Base-by-base conservation (phyloP, 805 yeast species). In the Saccharomycopsis javanensis region DNA sequence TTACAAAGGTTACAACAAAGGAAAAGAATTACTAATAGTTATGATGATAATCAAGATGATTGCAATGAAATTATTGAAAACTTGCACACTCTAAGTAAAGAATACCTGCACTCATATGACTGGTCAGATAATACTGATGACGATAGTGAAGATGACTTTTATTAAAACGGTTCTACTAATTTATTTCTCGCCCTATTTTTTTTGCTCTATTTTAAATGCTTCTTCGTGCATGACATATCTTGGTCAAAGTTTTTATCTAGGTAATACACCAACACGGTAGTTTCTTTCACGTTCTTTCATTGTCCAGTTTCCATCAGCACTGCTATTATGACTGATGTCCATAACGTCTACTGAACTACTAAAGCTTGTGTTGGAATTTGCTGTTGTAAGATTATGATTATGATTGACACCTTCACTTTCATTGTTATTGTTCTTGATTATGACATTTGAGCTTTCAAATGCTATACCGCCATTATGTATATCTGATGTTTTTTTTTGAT, bases 51-150 rank as follows among this genome's bases (percentile, higher is more conserved):
- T 53, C 42, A 30, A 30, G 63, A 46, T 30, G 59, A 56, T 15
- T 55, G 50, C 59, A 81, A 77, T 46, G 84, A 80, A 46, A 64
- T 81, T 53, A 71, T 77, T 11, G 83, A 82, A 48, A 74, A 74
- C 23, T 61, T 83, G 8, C 76, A 74, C 2, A 66, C 68, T 2
- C 55, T 79, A 46, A 74, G 77, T 0, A 67, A 70, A 2, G 78
- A 74, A 55, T 83, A 81, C 61, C 27, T 42, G 48, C 48, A 42
- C 15, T 28, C 48, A 2, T 42, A 42, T 42, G 48, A 42, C 13
- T 42, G 18, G 8, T 79, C 78, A 48, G 67, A 68, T 58, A 86
- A 85, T 0, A 80, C 72, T 52, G 79, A 76, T 62, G 77, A 73
- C 13, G 75, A 72, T 51, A 62, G 65, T 33, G 75, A 71, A n/a